These are phyloP conservation scores for Hirschioporus abietinus DNA, from an alignment of 768 basidiomycete species.

Conservation along the genomic window DNA sequence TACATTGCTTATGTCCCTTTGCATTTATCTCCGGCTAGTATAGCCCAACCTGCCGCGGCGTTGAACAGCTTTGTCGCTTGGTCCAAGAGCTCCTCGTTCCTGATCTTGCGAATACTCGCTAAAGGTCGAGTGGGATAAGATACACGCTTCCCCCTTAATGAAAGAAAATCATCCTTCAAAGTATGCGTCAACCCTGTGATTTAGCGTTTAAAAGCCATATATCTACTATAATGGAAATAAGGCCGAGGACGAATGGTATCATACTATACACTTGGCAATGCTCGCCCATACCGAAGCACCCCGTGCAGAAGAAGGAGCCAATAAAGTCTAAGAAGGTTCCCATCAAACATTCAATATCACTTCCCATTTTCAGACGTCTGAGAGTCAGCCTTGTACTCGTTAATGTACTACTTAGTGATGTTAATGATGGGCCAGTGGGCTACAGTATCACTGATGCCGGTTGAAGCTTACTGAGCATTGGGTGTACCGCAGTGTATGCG, in stretches of 20 bases:
- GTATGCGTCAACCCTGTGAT: no score
- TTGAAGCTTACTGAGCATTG: no score
- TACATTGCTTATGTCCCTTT: neutral
- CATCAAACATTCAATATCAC: neutral
- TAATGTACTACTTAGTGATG: neutral
- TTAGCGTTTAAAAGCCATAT: no score
- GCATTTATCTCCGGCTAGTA: neutral
- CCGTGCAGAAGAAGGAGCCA: neutral
- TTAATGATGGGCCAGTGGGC: neutral
- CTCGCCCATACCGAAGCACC: neutral
- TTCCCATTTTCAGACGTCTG: neutral
- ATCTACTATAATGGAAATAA: no score
- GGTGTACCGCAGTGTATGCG: neutral
- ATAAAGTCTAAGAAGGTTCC: neutral
- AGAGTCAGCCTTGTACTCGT: neutral
- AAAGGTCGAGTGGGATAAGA: neutral
- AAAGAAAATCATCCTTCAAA: no score
- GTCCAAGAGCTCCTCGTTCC: neutral
- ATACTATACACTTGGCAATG: neutral
- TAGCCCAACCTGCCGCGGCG: neutral
- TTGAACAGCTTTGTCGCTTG: neutral
- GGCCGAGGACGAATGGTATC: no score
- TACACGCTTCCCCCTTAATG: neutral
- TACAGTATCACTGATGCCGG: no score
- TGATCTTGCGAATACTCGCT: neutral